Evolutionary conservation across 768 basidiomycete genomes (phyloP).

Genomic region (Pleurotus eryngii): DNA sequence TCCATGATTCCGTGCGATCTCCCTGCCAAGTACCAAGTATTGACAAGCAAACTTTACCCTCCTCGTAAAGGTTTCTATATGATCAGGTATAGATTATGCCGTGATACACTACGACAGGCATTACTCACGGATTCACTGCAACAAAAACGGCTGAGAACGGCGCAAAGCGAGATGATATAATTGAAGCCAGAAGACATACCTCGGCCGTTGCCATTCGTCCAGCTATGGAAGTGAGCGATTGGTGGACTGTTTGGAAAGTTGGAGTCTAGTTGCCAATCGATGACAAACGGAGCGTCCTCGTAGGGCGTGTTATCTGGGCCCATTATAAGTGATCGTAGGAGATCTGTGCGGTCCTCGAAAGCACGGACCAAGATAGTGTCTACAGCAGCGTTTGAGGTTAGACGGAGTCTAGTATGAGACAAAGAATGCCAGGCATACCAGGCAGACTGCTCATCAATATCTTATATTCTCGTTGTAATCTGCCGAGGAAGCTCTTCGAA

Average conservation of each 20-base stretch:
- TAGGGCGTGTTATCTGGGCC: slow-evolving; percentile 96
- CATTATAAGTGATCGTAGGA: slow-evolving; percentile 85
- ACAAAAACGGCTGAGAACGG: slow-evolving; percentile 4
- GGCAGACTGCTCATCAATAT: slow-evolving; percentile 77
- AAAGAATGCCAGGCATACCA: slow-evolving; percentile 44
- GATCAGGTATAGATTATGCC: slow-evolving; percentile 1
- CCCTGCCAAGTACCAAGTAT: slow-evolving; percentile 92
- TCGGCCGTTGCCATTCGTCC: slow-evolving; percentile 93
- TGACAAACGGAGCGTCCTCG: slow-evolving; percentile 90
- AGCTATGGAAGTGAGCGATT: slow-evolving; percentile 85
- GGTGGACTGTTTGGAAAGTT: slow-evolving; percentile 84
- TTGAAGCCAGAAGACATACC: slow-evolving; percentile 38
- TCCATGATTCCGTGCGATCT: slow-evolving; percentile 87
- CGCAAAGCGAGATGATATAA: slow-evolving; percentile 1
- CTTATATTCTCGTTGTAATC: slow-evolving; percentile 82
- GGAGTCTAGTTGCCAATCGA: slow-evolving; percentile 88
- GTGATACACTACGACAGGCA: background rate
- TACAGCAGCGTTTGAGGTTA: slow-evolving; percentile 20
- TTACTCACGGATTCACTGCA: slow-evolving; percentile 73
- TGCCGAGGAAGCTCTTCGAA: slow-evolving; percentile 68
- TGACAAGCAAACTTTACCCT: slow-evolving; percentile 92
- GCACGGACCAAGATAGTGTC: slow-evolving; percentile 87
- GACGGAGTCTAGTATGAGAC: background rate
- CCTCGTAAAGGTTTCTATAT: slow-evolving; percentile 83
- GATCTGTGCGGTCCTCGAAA: slow-evolving; percentile 86